Percentiles rank a stretch among this genome's conserved stretches.
phyloP scores from a whole-genome alignment of 768 basidiomycete species.

The Tricholomella constricta region DNA sequence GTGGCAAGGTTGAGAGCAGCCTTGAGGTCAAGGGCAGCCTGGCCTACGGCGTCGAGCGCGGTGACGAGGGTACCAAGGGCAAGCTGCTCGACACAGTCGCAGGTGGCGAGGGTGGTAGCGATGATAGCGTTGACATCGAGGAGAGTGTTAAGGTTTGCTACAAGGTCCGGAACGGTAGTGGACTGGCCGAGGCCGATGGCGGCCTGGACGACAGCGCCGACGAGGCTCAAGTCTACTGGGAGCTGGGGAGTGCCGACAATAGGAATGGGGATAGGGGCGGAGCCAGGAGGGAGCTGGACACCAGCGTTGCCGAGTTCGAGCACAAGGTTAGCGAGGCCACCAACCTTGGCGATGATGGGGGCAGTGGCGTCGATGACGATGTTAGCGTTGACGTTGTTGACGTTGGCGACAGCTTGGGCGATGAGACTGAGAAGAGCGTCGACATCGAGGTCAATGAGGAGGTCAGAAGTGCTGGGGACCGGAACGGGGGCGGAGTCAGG shows the following conservation, averaged over 20 bases:
- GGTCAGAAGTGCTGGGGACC: not conserved
- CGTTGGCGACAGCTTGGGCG: not conserved
- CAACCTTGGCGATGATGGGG: not conserved
- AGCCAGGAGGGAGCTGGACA: not conserved
- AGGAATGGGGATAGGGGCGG: not conserved
- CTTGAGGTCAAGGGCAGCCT: slow-evolving; percentile 5
- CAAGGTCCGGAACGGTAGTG: slow-evolving; percentile 14
- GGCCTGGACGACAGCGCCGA: slow-evolving; percentile 1
- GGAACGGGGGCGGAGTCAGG: not conserved
- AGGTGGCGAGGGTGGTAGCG: too few relatives aligned
- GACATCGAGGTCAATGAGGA: not conserved
- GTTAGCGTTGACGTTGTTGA: not conserved
- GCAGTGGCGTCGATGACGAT: too few relatives aligned
- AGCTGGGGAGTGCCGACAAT: not conserved
- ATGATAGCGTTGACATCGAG: too few relatives aligned
- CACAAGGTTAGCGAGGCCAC: not conserved
- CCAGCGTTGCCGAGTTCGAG: not conserved
- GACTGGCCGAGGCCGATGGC: slow-evolving; percentile 10
- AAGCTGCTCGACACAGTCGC: too few relatives aligned
- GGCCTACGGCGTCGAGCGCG: not conserved
- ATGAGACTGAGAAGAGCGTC: not conserved
- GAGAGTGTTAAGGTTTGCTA: not conserved
- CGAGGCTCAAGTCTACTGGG: not conserved
- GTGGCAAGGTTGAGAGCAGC: not conserved
- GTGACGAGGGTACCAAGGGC: not conserved